These are phyloP conservation scores for Monilinia aucupariae DNA, from an alignment of 2,329 filamentous ascomycete species.

Conservation along the genomic window DNA sequence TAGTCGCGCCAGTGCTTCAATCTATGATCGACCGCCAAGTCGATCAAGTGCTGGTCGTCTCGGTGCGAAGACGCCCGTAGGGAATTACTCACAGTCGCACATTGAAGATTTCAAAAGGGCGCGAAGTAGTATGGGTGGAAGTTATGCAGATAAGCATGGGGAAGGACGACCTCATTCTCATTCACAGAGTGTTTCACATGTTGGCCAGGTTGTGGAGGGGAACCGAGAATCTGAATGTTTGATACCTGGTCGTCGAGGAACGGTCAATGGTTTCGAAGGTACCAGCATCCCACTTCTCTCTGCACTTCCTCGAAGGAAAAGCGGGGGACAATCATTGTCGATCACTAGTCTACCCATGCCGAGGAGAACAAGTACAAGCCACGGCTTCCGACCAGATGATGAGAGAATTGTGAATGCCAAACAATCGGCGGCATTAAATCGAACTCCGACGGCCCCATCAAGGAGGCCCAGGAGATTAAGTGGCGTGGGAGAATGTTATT, in stretches of 20 bases:
- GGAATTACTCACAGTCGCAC: constrained; percentile 34
- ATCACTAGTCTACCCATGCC: constrained; percentile 13
- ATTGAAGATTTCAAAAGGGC: constrained; percentile 32
- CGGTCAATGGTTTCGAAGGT: constrained; percentile 40
- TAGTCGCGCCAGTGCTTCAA: constrained; percentile 31
- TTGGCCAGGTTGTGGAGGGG: constrained; percentile 30
- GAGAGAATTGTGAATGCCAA: constrained; percentile 29
- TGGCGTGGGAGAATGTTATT: constrained; percentile 55
- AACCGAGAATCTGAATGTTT: constrained; percentile 32
- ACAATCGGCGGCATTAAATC: neutral
- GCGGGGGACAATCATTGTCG: constrained; percentile 39
- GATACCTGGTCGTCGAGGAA: constrained; percentile 39
- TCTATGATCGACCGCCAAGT: constrained; percentile 28
- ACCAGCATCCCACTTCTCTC: constrained; percentile 43
- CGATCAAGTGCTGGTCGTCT: constrained; percentile 33
- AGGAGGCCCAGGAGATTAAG: constrained; percentile 42
- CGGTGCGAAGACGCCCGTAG: constrained; percentile 34
- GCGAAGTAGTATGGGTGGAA: constrained; percentile 34
- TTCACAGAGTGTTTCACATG: constrained; percentile 35
- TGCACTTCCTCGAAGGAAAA: constrained; percentile 46
- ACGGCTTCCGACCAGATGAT: constrained; percentile 25
- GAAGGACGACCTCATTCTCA: constrained; percentile 28
- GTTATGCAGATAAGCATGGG: constrained; percentile 28
- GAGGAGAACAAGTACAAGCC: constrained; percentile 31
- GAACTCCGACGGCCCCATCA: constrained; percentile 12